These are phyloP conservation scores for Arthrobotrys sinensis DNA, from an alignment of 2,329 filamentous ascomycete species.

Conservation along the genomic window DNA sequence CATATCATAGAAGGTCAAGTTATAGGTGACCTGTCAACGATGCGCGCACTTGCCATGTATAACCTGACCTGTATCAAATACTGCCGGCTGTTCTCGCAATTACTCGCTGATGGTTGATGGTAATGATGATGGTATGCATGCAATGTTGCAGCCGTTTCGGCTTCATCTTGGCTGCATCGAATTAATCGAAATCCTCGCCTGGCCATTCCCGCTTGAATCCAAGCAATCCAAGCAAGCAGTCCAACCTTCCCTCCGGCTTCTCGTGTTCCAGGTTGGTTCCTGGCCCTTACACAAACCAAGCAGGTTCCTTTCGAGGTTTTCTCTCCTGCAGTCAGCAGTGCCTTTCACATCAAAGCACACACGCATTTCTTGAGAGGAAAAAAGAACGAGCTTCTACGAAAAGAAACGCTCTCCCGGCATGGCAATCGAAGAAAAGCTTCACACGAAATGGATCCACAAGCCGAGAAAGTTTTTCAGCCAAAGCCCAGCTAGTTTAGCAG, in stretches of 20 bases:
- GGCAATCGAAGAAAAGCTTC: conserved; percentile 23
- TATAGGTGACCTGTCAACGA: conserved; percentile 10
- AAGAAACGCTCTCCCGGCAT: conserved; percentile 18
- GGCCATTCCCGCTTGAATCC: conserved; percentile 36
- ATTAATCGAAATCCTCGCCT: conserved; percentile 22
- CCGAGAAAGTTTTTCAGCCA: conserved; percentile 8
- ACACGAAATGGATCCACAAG: conserved; percentile 6
- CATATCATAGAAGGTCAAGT: neutral
- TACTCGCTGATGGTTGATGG: conserved; percentile 4
- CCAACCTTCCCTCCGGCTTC: conserved; percentile 31
- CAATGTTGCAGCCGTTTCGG: conserved; percentile 33
- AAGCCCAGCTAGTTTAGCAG: conserved; percentile 2
- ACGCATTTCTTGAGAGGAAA: neutral
- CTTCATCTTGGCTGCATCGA: conserved; percentile 41
- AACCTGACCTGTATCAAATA: no score
- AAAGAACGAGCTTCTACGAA: conserved; percentile 19
- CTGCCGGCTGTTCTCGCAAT: conserved; percentile 4
- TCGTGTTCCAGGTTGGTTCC: conserved; percentile 30
- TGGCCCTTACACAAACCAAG: conserved; percentile 46
- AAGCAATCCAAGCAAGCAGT: conserved; percentile 1
- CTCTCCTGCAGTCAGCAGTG: conserved; percentile 17
- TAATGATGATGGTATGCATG: conserved; percentile 28
- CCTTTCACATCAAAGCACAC: conserved; percentile 24
- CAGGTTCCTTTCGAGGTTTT: conserved; percentile 27
- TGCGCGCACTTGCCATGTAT: neutral